A percentile compares a stretch with the other conserved stretches of the same genome.
Conservation (phyloP, 1,284 basidiomycete genomes). For the Ustilago lituana region DNA sequence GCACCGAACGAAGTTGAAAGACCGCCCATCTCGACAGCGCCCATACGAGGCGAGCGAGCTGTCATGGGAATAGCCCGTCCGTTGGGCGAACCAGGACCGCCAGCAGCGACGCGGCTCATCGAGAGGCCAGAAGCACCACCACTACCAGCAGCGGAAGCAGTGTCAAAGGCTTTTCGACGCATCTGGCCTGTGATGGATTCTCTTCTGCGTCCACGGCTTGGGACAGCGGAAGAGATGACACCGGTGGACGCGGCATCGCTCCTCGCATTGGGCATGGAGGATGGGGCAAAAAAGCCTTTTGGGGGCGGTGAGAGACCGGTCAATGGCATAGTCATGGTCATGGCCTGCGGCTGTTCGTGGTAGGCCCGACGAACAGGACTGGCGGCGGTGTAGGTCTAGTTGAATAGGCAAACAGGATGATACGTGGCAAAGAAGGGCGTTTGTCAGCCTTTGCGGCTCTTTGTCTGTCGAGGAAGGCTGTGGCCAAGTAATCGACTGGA, state of each 20-base stretch:
- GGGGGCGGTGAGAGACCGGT: constrained; percentile 47
- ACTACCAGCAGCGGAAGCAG: constrained; percentile 44
- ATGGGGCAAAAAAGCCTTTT: constrained; percentile 50
- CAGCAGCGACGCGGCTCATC: constrained; percentile 31
- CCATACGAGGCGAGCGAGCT: constrained; percentile 41
- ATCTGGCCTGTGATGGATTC: constrained; percentile 58
- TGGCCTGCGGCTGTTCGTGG: constrained; percentile 24
- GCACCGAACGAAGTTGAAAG: constrained; percentile 64
- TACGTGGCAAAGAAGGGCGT: not conserved
- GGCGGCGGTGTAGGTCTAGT: constrained; percentile 29
- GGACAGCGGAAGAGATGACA: constrained; percentile 46
- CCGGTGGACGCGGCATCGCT: constrained; percentile 19
- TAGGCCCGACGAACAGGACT: constrained; percentile 33
- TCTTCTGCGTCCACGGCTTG: constrained; percentile 51
- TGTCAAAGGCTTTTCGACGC: constrained; percentile 49
- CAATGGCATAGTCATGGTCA: constrained; percentile 48
- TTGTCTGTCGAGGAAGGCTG: not conserved
- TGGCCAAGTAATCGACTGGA: too few relatives aligned
- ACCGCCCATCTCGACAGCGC: constrained; percentile 31
- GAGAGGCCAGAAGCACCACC: constrained; percentile 49
- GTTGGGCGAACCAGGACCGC: constrained; percentile 35
- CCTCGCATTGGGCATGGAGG: constrained; percentile 37
- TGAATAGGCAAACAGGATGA: not conserved
- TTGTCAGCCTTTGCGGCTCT: constrained; percentile 6
- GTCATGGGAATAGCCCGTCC: constrained; percentile 47